phyloP scores from a whole-genome alignment of 441 rosid species.

The Mallotus japonicus region DNA sequence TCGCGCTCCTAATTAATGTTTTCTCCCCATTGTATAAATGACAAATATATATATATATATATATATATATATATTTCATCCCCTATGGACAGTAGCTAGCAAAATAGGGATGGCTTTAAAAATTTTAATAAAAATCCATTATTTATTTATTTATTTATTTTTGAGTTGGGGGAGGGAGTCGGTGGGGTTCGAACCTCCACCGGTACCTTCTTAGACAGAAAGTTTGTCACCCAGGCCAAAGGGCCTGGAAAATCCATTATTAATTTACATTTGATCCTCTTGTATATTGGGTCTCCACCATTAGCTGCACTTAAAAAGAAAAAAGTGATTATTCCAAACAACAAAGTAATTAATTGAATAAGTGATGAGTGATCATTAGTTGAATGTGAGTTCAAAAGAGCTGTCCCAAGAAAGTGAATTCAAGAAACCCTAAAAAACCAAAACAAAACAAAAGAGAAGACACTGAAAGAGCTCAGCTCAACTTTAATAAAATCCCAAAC shows the following conservation, averaged over 20 bases:
- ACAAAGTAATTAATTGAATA: neutral
- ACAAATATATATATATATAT: too few species aligned
- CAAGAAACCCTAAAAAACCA: neutral
- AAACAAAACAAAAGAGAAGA: neutral
- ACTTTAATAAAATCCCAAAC: too few species aligned
- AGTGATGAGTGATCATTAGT: conserved; percentile 18
- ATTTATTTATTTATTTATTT: too few species aligned
- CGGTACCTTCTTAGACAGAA: too few species aligned
- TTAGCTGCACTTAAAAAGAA: neutral
- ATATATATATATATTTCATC: too few species aligned
- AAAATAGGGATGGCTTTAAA: too few species aligned
- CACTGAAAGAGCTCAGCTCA: neutral
- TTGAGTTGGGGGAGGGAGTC: too few species aligned
- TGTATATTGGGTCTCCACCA: neutral
- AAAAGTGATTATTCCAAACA: neutral
- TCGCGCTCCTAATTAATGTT: too few species aligned
- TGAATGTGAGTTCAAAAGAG: conserved; percentile 25
- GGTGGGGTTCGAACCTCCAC: too few species aligned
- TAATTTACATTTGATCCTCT: neutral
- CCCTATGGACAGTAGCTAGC: neutral
- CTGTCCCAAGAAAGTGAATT: conserved; percentile 22
- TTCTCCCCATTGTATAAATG: too few species aligned
- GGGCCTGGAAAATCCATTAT: too few species aligned
- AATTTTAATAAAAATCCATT: neutral
- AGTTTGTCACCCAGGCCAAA: too few species aligned